A percentile compares a stretch with the other conserved stretches of the same genome.
Evolutionary conservation across 1,139 yeast genomes (phyloP).

Genomic region (Nakaseomyces glabratus): DNA sequence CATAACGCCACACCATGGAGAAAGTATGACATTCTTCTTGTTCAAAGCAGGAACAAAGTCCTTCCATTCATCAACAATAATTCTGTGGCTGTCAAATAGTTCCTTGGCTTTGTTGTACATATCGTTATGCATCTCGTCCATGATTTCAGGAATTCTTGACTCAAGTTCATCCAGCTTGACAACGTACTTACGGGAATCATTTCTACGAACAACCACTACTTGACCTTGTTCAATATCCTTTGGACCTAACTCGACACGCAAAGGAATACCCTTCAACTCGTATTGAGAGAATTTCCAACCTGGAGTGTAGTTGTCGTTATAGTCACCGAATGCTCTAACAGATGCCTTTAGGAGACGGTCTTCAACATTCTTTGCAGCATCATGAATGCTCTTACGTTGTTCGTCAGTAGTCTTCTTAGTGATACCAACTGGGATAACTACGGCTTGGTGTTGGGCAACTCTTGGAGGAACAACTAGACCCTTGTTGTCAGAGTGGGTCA

Average conservation of each 20-base stretch:
- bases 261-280: conserved; percentile 93
- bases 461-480: conserved; percentile 98
- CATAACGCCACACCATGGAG: conserved; percentile 96
- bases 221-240: conserved; percentile 76
- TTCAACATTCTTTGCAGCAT: conserved; percentile 64
- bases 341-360: conserved; percentile 45
- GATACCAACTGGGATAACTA: conserved; percentile 89
- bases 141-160: conserved; percentile 58
- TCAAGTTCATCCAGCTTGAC: conserved; percentile 60
- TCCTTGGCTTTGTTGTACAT: conserved; percentile 72
- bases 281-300: conserved; percentile 99
- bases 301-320: conserved; percentile 89
- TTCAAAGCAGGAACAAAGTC: conserved; percentile 92
- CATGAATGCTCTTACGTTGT: conserved; percentile 57
- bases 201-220: conserved; percentile 89
- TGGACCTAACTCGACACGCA: conserved; percentile 93
- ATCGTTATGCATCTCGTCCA: conserved; percentile 72
- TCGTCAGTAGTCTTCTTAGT: conserved; percentile 79
- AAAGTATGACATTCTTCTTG: conserved; percentile 76
- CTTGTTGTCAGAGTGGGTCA: conserved; percentile 97
- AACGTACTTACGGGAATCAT: conserved; percentile 64
- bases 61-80: conserved; percentile 72
- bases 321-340: conserved; percentile 74
- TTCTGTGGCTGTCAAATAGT: conserved; percentile 74
- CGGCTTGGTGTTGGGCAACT: conserved; percentile 87